Base-by-base conservation (phyloP, 129 eudicot species). In the Saussurea involucrata region DNA sequence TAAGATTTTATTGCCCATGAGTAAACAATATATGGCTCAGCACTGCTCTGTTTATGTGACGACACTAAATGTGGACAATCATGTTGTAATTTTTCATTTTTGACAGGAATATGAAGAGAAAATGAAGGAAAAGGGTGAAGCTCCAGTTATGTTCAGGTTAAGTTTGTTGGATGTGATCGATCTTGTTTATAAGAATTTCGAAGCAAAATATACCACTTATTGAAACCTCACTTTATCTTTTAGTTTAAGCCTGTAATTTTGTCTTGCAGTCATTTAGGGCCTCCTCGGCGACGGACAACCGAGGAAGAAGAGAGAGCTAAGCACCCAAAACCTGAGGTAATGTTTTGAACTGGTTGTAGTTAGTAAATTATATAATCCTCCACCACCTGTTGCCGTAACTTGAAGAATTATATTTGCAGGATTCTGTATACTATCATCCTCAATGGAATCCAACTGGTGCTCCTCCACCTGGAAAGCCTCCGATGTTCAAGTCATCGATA, bases 401-500 rank as follows among this genome's bases (percentile, higher is more conserved):
- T 68, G 11, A 81, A 40, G 42, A 24, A 29, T 34, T 31, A 22
- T 75, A 31, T 20, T 63, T 79, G 83, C 90, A 95, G 98, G 98
- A 95, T 73, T 95, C 97, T 36, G 97, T 95, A 63, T 95, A 95
- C 71, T 95, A 89, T 87, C 98, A 95, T 81, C 97, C 97, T 36
- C 89, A 93, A 72, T 81, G 91, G 77, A 95, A 95, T 73, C 98
- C 98, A 3, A 91, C 98, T 60, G 98, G 98, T 32, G 98, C 98
- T 25, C 98, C 98, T 60, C 98, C 98, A 32, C 96, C 98, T 74
- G 98, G 98, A 71, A 95, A 95, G 84, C 98, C 92, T 66, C 98
- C 97, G 8, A 91, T 95, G 98, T 95, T 85, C 79, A 95, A 95
- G 76, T 89, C 98, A 63, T 87, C 98, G 1, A 84, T 91, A 79